Conservation (phyloP, 2,329 filamentous ascomycete genomes). For the Lachnellula cervina region DNA sequence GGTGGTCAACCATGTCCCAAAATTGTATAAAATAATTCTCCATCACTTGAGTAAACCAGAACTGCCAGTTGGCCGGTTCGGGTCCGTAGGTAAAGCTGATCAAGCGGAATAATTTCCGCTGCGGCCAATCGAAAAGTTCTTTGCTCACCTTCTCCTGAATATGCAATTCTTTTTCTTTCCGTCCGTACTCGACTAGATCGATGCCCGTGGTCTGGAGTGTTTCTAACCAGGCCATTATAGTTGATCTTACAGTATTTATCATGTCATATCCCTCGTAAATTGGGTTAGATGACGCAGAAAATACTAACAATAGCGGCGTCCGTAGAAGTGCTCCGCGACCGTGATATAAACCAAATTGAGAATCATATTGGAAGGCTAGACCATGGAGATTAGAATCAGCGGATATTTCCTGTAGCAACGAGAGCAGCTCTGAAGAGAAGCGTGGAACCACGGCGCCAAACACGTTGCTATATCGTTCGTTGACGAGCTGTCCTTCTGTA, state of each 20-base stretch:
- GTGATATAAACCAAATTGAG: background rate
- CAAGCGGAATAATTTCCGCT: too few relatives aligned
- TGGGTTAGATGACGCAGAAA: background rate
- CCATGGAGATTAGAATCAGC: background rate
- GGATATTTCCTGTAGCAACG: background rate
- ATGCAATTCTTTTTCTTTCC: background rate
- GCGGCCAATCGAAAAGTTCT: too few relatives aligned
- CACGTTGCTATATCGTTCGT: background rate
- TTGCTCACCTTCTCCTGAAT: background rate
- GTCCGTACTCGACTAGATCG: background rate
- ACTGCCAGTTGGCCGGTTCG: background rate
- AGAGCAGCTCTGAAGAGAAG: background rate
- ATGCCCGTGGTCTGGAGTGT: background rate
- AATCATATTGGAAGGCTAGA: background rate
- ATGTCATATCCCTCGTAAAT: background rate
- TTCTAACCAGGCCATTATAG: background rate
- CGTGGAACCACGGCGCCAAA: too few relatives aligned
- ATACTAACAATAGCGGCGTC: background rate
- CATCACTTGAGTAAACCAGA: background rate
- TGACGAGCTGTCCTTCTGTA: background rate
- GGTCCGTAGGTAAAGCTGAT: background rate
- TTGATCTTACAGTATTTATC: background rate
- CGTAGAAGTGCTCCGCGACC: background rate
- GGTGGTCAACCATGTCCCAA: slow-evolving; percentile 8
- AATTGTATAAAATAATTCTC: background rate